Evolutionary conservation across 129 eudicot species (phyloP).

Genomic region (Ambrosia trifida): DNA sequence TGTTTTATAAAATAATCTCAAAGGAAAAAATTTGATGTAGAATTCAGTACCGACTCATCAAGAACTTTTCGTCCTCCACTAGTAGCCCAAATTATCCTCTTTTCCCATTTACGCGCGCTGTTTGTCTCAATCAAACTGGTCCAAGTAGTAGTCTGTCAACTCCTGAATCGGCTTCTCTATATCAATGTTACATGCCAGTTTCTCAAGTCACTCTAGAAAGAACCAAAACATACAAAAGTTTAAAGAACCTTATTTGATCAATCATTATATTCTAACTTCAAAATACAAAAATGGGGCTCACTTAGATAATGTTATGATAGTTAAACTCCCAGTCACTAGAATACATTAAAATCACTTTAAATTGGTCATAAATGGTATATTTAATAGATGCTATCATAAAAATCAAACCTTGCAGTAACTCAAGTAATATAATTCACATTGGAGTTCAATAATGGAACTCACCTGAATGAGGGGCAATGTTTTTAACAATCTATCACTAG

Average conservation of each 20-base stretch:
- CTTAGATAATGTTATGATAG: constrained; percentile 11
- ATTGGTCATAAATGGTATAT: constrained; percentile 19
- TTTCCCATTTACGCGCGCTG: no score
- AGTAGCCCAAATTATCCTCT: no score
- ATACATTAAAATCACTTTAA: constrained; percentile 31
- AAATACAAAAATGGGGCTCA: constrained; percentile 23
- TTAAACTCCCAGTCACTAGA: constrained; percentile 21
- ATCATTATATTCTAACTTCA: constrained; percentile 1
- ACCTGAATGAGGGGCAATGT: constrained; percentile 26
- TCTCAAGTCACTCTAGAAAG: not conserved
- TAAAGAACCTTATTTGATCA: constrained; percentile 15
- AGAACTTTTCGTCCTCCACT: no score
- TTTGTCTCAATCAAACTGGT: no score
- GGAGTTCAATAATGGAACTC: constrained; percentile 29
- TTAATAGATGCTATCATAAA: constrained; percentile 31
- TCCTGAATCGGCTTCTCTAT: no score
- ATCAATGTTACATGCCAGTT: not conserved
- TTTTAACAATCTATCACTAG: constrained; percentile 24
- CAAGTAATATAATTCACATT: constrained; percentile 26
- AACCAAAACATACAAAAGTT: constrained; percentile 12
- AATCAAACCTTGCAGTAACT: constrained; percentile 24
- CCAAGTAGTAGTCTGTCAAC: no score
- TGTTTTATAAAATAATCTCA: not conserved
- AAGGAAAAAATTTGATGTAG: no score
- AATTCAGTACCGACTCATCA: no score